Evolutionary conservation across 345 rosid species (phyloP), one percentile per base, ranked within the genome.

Genomic region (Populus simonii): DNA sequence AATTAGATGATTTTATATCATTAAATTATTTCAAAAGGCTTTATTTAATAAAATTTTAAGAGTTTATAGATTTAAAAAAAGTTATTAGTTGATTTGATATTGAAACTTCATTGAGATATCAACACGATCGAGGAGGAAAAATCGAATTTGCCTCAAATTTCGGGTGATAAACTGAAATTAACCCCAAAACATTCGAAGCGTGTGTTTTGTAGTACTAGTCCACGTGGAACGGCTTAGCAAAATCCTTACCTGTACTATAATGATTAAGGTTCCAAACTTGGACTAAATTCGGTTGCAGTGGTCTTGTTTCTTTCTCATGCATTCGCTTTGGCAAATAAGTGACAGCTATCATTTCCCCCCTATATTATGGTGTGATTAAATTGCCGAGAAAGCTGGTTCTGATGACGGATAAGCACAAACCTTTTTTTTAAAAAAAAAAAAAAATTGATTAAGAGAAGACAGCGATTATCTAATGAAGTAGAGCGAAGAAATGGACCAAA

Each of bases 211-310:
- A 33, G 31, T 74, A 67, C 79, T 35, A 33, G 31, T 74, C 67
- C 79, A 80, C 18, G 53, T 84, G 80, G 82, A 79, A 67, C 10
- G 15, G 49, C 13, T 68, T 68, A 7, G 15, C 65, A 71, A 72
- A 78, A 47, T 0, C 1, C 43, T 72, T 72, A 23, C 31, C 57
- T 71, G 77, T 43, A 75, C 20, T 12, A 45, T 55, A 71, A 81
- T 78, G 66, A 84, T 84, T 68, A 78, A 29, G 25, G 33, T 80
- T 84, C 78, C 78, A 43, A 35, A 63, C 20, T 33, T 76, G 59
- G 45, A 57, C 45, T 53, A 41, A 17, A 63, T 78, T 76, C 71
- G 53, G 71, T 79, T 76, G 36, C 59, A 63, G 13, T 11, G 22
- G 17, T 23, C 25, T 65, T 36, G 78, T 76, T 25, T 63, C 41